Percentiles rank a stretch among this genome's conserved stretches.
Evolutionary conservation across 169 alveolate genomes (phyloP).

Genomic region (Eimeria brunetti): DNA sequence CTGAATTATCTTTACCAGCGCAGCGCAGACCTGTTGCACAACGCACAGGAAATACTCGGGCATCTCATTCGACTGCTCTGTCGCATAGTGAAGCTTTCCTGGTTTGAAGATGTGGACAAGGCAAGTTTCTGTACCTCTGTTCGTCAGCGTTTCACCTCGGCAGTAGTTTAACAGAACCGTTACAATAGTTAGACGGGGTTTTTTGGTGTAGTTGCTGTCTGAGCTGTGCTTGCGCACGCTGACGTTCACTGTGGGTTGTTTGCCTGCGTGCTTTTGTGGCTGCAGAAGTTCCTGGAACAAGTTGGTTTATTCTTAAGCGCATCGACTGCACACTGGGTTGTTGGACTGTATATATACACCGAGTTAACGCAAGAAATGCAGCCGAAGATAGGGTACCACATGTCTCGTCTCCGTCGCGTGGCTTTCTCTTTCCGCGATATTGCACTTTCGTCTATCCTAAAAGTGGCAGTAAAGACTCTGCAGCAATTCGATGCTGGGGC

Average conservation of each 20-base stretch:
- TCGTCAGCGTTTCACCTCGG: background rate
- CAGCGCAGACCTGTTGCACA: constrained; percentile 94
- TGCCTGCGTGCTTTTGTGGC: constrained; percentile 1
- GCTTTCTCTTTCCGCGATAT: constrained; percentile 96
- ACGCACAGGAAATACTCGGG: constrained; percentile 93
- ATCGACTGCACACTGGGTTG: constrained; percentile 95
- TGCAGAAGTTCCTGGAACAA: constrained; percentile 84
- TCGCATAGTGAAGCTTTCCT: constrained; percentile 92
- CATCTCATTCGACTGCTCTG: constrained; percentile 92
- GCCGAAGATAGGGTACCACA: constrained; percentile 83
- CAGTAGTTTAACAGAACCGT: background rate
- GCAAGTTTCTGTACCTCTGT: background rate
- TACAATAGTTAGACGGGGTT: background rate
- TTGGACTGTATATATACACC: constrained; percentile 94
- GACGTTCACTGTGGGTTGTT: background rate
- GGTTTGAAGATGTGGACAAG: constrained; percentile 89
- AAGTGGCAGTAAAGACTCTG: constrained; percentile 85
- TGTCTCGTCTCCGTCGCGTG: constrained; percentile 87
- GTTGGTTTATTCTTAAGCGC: constrained; percentile 90
- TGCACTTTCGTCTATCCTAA: constrained; percentile 92
- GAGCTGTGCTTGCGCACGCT: background rate
- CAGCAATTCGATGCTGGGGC: constrained; percentile 87
- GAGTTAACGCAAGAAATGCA: constrained; percentile 93
- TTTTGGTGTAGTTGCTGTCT: background rate
- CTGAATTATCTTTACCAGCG: constrained; percentile 92